phyloP scores from a whole-genome alignment of 139 green algal species.

The Auxenochlorella pyrenoidosa region DNA sequence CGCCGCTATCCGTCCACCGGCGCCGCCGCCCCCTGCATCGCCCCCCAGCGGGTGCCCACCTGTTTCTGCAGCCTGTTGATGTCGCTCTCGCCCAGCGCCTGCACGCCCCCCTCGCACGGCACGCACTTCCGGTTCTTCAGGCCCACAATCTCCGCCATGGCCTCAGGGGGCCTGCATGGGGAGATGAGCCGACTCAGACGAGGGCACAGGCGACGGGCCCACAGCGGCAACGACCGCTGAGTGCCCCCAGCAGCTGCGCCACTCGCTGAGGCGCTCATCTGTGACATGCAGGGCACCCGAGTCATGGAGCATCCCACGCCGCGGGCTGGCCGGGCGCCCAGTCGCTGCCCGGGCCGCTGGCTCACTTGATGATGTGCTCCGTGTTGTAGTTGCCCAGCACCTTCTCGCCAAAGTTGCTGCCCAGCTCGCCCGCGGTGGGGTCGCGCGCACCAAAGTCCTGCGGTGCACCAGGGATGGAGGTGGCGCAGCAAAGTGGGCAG shows the following conservation, averaged over 20 bases:
- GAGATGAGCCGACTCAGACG: neutral
- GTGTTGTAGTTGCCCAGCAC: slow-evolving; percentile 92
- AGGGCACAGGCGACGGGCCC: neutral
- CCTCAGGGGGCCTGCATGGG: slow-evolving; percentile 47
- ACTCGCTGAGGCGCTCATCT: slow-evolving; percentile 26
- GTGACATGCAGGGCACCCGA: neutral
- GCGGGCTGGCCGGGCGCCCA: neutral
- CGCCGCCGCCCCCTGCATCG: neutral
- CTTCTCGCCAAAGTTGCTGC: slow-evolving; percentile 84
- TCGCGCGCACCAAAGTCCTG: slow-evolving; percentile 91
- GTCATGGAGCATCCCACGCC: neutral
- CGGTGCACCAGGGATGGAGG: neutral
- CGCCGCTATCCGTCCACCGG: neutral
- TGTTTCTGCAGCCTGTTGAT: slow-evolving; percentile 49
- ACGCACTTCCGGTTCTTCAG: slow-evolving; percentile 63
- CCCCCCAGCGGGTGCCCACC: neutral
- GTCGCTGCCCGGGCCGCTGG: neutral
- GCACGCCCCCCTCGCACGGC: slow-evolving; percentile 62
- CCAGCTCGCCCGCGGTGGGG: slow-evolving; percentile 84
- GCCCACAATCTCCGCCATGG: slow-evolving; percentile 54
- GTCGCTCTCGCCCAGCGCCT: slow-evolving; percentile 67
- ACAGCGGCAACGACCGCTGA: too few species aligned
- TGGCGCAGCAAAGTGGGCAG: neutral
- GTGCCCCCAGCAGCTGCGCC: neutral
- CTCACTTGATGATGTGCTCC: slow-evolving; percentile 88